Evolutionary conservation across 2,329 filamentous ascomycete genomes (phyloP).

Genomic region (Xylariomycetidae sp.): DNA sequence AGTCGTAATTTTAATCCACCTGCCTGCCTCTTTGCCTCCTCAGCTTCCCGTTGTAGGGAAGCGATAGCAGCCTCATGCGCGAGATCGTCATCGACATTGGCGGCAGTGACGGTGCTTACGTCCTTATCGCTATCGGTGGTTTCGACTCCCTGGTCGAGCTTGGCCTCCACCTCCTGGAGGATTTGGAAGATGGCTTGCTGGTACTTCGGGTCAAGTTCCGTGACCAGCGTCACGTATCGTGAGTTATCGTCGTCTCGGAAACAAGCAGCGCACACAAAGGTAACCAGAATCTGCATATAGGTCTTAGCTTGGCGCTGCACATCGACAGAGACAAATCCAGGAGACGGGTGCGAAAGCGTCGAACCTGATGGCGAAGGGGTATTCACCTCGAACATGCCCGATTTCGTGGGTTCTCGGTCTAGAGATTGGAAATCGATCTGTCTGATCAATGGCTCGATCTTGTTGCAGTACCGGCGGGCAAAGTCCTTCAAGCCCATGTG

Average conservation of each 20-base stretch:
- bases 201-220: slow-evolving; percentile 12
- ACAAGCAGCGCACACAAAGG: slow-evolving; percentile 19
- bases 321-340: background rate
- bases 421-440: slow-evolving; percentile 54
- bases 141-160: slow-evolving; percentile 29
- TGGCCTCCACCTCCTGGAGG: slow-evolving; percentile 20
- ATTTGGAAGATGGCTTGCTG: slow-evolving; percentile 34
- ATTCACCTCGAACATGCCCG: slow-evolving; percentile 43
- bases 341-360: slow-evolving; percentile 1
- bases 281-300: slow-evolving; percentile 16
- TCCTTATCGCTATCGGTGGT: slow-evolving; percentile 26
- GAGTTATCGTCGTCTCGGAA: slow-evolving; percentile 19
- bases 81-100: slow-evolving; percentile 45
- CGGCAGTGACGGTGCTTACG: slow-evolving; percentile 23
- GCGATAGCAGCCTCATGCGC: slow-evolving; percentile 53
- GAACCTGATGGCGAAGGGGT: background rate
- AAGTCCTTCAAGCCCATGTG: slow-evolving; percentile 52
- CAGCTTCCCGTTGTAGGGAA: slow-evolving; percentile 45
- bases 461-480: slow-evolving; percentile 47
- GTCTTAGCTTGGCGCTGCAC: slow-evolving; percentile 8
- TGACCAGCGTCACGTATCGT: slow-evolving; percentile 14
- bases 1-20: slow-evolving; percentile 56
- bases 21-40: slow-evolving; percentile 50
- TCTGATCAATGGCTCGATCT: slow-evolving; percentile 47
- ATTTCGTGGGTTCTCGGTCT: slow-evolving; percentile 50